Evolutionary conservation across 345 rosid species (phyloP).

Genomic region (Stellera chamaejasme): DNA sequence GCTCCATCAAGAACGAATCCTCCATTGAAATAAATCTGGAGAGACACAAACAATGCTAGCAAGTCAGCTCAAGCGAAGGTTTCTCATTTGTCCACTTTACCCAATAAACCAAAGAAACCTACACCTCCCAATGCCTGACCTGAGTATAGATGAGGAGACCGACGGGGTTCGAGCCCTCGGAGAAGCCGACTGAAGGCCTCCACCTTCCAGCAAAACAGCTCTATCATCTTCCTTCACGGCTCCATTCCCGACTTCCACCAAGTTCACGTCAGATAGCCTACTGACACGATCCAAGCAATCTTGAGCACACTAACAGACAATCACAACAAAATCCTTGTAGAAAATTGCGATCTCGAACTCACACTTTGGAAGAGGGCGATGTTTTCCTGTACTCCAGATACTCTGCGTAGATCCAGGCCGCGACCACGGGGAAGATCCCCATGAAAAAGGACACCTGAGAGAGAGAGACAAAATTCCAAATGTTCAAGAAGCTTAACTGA

Average conservation of each 20-base stretch:
- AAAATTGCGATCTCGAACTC: slow-evolving; percentile 19
- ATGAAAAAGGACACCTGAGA: slow-evolving; percentile 69
- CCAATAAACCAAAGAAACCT: background rate
- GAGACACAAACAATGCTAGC: slow-evolving; percentile 10
- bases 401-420: slow-evolving; percentile 82
- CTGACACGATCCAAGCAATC: slow-evolving; percentile 19
- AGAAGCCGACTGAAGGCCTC: slow-evolving; percentile 77
- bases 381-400: slow-evolving; percentile 56
- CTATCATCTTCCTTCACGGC: slow-evolving; percentile 68
- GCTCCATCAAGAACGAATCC: slow-evolving; percentile 77
- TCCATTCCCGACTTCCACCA: slow-evolving; percentile 54
- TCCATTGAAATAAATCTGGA: slow-evolving; percentile 77
- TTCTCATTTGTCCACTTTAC: background rate
- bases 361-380: slow-evolving; percentile 50
- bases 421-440: slow-evolving; percentile 57
- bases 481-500: slow-evolving; percentile 10
- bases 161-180: slow-evolving; percentile 47
- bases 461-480: background rate
- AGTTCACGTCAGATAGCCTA: slow-evolving; percentile 72
- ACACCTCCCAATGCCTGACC: slow-evolving; percentile 21
- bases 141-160: slow-evolving; percentile 44
- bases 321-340: background rate
- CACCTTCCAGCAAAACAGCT: slow-evolving; percentile 76
- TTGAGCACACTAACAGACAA: background rate
- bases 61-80: slow-evolving; percentile 1